Conservation (phyloP, 2,329 filamentous ascomycete species). For the Trichophyton schoenleinii region DNA sequence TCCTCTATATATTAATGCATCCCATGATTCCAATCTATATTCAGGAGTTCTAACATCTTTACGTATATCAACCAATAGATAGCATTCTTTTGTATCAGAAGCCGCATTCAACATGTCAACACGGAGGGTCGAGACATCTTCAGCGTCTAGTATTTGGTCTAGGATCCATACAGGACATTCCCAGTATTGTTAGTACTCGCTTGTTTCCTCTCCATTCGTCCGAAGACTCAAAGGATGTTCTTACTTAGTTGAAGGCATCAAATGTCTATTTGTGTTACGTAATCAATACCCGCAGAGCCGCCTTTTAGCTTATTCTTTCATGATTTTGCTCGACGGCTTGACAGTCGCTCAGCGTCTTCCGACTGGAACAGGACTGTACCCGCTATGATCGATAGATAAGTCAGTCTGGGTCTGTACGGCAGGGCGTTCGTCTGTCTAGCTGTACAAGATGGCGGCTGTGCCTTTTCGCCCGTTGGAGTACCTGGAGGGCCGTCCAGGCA, state of each 20-base stretch:
- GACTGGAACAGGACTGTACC: background rate
- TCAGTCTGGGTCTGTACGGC: slow-evolving; percentile 6
- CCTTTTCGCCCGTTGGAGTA: slow-evolving; percentile 65
- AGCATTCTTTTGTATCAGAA: too few species aligned
- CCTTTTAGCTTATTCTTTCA: background rate
- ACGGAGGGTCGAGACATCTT: too few species aligned
- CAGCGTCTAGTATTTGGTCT: too few species aligned
- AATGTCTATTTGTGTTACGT: background rate
- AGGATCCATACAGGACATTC: too few species aligned
- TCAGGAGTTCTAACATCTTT: background rate
- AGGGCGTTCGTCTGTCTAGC: slow-evolving; percentile 2
- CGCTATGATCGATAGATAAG: slow-evolving; percentile 13
- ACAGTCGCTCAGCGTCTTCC: background rate
- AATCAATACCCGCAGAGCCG: background rate
- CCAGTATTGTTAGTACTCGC: too few species aligned
- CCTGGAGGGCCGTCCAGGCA: slow-evolving; percentile 79
- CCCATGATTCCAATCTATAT: background rate
- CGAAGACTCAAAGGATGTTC: too few species aligned
- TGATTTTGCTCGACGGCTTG: background rate
- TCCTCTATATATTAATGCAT: background rate
- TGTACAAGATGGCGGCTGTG: slow-evolving; percentile 40
- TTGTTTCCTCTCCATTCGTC: too few species aligned
- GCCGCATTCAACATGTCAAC: too few species aligned
- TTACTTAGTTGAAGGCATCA: too few species aligned
- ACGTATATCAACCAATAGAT: too few species aligned